Percentiles rank a stretch among this genome's conserved stretches.
Conservation (phyloP, 2,329 filamentous ascomycete species). For the Fusarium sarcochroum region DNA sequence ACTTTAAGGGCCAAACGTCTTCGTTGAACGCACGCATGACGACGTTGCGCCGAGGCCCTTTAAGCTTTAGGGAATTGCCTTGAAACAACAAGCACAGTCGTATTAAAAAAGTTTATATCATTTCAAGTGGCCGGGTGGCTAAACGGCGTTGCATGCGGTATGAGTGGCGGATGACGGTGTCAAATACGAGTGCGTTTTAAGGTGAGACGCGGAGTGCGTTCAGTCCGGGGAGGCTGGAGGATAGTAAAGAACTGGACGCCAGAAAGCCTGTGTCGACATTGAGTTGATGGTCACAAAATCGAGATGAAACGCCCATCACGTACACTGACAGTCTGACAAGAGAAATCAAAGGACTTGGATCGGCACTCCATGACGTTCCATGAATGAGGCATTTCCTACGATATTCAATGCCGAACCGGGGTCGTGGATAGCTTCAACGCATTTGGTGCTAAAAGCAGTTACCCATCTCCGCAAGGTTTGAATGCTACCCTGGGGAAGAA, state of each 20-base stretch:
- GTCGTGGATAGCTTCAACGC: slow-evolving; percentile 24
- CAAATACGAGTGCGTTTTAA: slow-evolving; percentile 32
- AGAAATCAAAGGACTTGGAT: slow-evolving; percentile 42
- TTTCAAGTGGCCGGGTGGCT: slow-evolving; percentile 22
- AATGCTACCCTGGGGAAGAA: slow-evolving; percentile 16
- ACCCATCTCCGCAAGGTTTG: slow-evolving; percentile 19
- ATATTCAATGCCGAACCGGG: slow-evolving; percentile 29
- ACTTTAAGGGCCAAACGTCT: slow-evolving; percentile 9
- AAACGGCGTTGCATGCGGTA: slow-evolving; percentile 6
- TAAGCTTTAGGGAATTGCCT: slow-evolving; percentile 3
- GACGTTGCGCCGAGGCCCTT: neutral
- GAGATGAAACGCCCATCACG: neutral
- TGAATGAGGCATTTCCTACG: slow-evolving; percentile 37
- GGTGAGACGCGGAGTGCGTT: slow-evolving; percentile 30
- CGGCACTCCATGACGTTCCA: slow-evolving; percentile 26
- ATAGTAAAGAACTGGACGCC: neutral
- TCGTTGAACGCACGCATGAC: slow-evolving; percentile 11
- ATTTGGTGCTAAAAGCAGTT: slow-evolving; percentile 22
- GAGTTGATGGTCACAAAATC: neutral
- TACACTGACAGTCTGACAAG: neutral
- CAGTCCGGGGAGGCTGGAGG: slow-evolving; percentile 19
- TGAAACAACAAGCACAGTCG: slow-evolving; percentile 17
- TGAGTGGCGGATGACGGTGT: slow-evolving; percentile 23
- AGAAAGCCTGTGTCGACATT: neutral
- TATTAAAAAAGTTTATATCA: slow-evolving; percentile 12